Conservation (phyloP, 306 rosid genomes). For the Castanea crenata region DNA sequence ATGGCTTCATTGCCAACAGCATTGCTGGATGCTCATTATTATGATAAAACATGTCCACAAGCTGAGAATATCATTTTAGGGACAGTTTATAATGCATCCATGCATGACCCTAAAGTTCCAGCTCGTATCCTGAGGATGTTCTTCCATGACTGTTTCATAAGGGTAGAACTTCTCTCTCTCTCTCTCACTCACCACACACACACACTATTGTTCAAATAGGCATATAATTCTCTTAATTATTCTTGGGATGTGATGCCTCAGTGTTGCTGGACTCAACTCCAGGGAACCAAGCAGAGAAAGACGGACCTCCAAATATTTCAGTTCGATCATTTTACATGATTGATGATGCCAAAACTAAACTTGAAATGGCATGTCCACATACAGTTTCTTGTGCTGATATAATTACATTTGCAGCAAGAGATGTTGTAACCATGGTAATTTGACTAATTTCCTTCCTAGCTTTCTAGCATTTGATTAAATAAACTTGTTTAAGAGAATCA, state of each 20-base stretch:
- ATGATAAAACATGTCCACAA: slow-evolving; percentile 55
- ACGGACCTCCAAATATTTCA: slow-evolving; percentile 62
- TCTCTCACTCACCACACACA: not conserved
- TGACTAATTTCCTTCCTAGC: not conserved
- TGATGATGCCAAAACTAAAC: slow-evolving; percentile 58
- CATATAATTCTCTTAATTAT: not conserved
- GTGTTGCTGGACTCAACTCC: slow-evolving; percentile 59
- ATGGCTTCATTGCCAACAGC: slow-evolving; percentile 38
- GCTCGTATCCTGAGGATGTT: slow-evolving; percentile 71
- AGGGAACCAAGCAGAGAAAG: slow-evolving; percentile 62
- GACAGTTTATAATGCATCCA: slow-evolving; percentile 54
- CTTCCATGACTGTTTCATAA: slow-evolving; percentile 79
- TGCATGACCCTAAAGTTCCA: slow-evolving; percentile 59
- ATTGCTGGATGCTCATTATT: slow-evolving; percentile 36
- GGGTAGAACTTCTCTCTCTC: slow-evolving; percentile 42
- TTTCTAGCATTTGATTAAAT: slow-evolving; percentile 7
- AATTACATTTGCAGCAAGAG: slow-evolving; percentile 69
- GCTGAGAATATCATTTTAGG: slow-evolving; percentile 57
- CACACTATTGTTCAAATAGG: not conserved
- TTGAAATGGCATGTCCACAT: slow-evolving; percentile 64
- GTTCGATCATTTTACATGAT: slow-evolving; percentile 62
- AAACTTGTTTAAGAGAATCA: not conserved
- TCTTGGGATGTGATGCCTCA: slow-evolving; percentile 73
- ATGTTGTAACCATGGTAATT: slow-evolving; percentile 55
- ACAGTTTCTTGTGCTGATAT: slow-evolving; percentile 77